A percentile compares a stretch with the other conserved stretches of the same genome.
These are phyloP conservation scores for Penstemon eatonii DNA, from an alignment of 257 asterid species.

Conservation along the genomic window DNA sequence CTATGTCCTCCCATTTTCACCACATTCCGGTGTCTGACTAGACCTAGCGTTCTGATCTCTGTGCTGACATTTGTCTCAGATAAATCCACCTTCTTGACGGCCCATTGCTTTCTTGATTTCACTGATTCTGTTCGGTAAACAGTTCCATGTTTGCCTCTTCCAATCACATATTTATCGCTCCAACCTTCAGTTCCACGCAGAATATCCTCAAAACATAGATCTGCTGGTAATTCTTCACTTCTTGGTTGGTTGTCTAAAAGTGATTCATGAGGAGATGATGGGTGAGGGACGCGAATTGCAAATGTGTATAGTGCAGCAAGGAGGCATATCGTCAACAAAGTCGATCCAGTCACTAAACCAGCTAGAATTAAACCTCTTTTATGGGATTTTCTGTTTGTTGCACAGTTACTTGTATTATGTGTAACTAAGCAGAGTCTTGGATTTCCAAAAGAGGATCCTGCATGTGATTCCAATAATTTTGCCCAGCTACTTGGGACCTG, in stretches of 20 bases:
- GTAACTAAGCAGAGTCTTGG: constrained; percentile 36
- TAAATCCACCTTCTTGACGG: constrained; percentile 47
- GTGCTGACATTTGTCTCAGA: constrained; percentile 31
- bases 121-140: constrained; percentile 47
- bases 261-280: constrained; percentile 27
- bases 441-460: constrained; percentile 40
- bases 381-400: constrained; percentile 31
- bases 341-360: constrained; percentile 28
- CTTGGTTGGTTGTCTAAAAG: constrained; percentile 26
- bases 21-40: constrained; percentile 51
- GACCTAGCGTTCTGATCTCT: constrained; percentile 43
- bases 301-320: constrained; percentile 30
- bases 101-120: constrained; percentile 43
- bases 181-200: constrained; percentile 50
- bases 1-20: constrained; percentile 55
- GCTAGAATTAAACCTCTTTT: constrained; percentile 28
- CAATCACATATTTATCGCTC: constrained; percentile 51
- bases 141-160: constrained; percentile 58
- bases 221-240: constrained; percentile 46
- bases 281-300: constrained; percentile 19
- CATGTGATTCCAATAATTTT: constrained; percentile 30
- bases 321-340: constrained; percentile 31
- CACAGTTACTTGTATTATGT: constrained; percentile 23
- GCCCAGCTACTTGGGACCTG: constrained; percentile 39
- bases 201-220: constrained; percentile 43